A percentile compares a stretch with the other conserved stretches of the same genome.
Evolutionary conservation across 2,329 filamentous ascomycete species (phyloP).

Genomic region (Rosellinia necatrix): DNA sequence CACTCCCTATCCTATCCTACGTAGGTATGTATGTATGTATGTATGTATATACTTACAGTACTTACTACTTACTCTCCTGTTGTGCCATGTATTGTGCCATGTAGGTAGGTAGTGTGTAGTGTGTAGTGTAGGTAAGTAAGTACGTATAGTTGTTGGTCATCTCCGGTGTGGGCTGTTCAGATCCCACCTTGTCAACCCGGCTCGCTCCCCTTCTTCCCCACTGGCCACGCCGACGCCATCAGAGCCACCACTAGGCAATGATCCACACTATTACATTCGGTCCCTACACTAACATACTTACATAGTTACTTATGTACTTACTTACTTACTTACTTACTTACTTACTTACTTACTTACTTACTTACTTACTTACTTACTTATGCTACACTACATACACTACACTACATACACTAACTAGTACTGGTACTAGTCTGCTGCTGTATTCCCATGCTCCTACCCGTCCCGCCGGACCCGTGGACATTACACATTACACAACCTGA

Average conservation of each 20-base stretch:
- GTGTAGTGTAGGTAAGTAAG: no score
- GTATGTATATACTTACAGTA: no score
- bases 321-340: background rate
- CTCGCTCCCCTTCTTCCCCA: constrained; percentile 11
- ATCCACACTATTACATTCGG: constrained; percentile 22
- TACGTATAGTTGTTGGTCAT: constrained; percentile 9
- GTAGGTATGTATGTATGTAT: no score
- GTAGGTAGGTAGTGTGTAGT: no score
- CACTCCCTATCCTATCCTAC: no score
- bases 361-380: background rate
- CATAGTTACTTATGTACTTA: background rate
- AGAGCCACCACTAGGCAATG: constrained; percentile 9
- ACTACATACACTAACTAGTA: background rate
- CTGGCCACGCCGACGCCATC: constrained; percentile 20
- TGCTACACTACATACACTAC: no score
- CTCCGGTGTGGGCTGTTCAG: constrained; percentile 12
- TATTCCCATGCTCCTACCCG: constrained; percentile 27
- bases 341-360: background rate
- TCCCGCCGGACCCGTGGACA: constrained; percentile 11
- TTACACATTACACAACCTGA: constrained; percentile 7
- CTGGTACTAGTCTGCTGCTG: background rate
- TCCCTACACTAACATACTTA: no score
- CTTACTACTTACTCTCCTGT: no score
- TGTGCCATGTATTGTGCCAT: no score
- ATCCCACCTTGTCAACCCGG: constrained; percentile 10